These are phyloP conservation scores for Arthroderma sp. DNA, from an alignment of 2,329 filamentous ascomycete species.

Conservation along the genomic window DNA sequence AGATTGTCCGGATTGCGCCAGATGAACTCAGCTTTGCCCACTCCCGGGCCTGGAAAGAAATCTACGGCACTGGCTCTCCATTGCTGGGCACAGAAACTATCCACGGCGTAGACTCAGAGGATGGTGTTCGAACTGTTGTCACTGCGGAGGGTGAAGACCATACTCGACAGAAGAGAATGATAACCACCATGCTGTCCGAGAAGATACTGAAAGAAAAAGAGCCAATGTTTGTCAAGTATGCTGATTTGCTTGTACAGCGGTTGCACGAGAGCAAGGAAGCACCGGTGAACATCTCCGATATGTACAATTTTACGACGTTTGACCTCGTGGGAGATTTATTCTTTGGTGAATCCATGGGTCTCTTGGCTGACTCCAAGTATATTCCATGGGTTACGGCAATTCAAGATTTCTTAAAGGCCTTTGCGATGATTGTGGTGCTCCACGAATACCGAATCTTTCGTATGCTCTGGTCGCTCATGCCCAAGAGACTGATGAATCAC, in stretches of 20 bases:
- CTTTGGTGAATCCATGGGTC: slow-evolving; percentile 14
- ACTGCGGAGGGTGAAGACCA: slow-evolving; percentile 15
- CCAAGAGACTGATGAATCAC: slow-evolving; percentile 1
- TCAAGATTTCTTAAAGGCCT: slow-evolving; percentile 4
- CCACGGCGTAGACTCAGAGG: slow-evolving; percentile 5
- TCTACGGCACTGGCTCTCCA: slow-evolving; percentile 12
- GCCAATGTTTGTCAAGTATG: slow-evolving; percentile 17
- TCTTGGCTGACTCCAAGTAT: slow-evolving; percentile 10
- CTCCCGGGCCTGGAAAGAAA: slow-evolving; percentile 18
- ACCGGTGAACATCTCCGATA: slow-evolving; percentile 11
- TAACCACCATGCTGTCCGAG: slow-evolving; percentile 33
- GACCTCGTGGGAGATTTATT: slow-evolving; percentile 16
- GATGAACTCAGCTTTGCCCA: slow-evolving; percentile 16
- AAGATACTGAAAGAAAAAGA: slow-evolving; percentile 29
- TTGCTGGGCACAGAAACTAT: slow-evolving; percentile 2
- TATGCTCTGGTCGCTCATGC: slow-evolving; percentile 1
- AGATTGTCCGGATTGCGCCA: slow-evolving; percentile 19
- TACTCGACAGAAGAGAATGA: slow-evolving; percentile 16
- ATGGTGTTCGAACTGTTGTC: slow-evolving; percentile 9
- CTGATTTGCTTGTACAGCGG: slow-evolving; percentile 12
- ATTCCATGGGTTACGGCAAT: slow-evolving; percentile 16
- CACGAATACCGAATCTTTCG: slow-evolving; percentile 4
- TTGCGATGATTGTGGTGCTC: slow-evolving; percentile 4
- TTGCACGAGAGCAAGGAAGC: slow-evolving; percentile 2
- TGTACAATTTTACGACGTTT: slow-evolving; percentile 16